phyloP scores from a whole-genome alignment of 2,329 filamentous ascomycete genomes.

The Neofusicoccum ribis region DNA sequence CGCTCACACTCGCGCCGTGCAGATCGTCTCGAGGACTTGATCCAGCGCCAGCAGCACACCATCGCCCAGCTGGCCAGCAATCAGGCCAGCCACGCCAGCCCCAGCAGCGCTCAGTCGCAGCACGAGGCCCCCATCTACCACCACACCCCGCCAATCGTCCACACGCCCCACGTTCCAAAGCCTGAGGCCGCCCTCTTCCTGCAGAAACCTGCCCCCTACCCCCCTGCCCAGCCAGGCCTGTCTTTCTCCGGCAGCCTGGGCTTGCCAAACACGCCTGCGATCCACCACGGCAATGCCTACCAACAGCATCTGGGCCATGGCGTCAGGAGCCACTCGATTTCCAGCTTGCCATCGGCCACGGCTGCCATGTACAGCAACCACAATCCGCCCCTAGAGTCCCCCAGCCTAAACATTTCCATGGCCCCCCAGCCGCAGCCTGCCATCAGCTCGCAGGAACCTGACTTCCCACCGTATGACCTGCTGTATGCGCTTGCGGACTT shows the following conservation, averaged over 20 bases:
- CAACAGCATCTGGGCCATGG: slow-evolving; percentile 21
- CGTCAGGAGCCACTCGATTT: slow-evolving; percentile 17
- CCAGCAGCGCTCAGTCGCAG: slow-evolving; percentile 26
- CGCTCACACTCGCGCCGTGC: not conserved
- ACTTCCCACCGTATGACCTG: slow-evolving; percentile 62
- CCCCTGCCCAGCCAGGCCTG: slow-evolving; percentile 27
- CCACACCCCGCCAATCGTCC: slow-evolving; percentile 37
- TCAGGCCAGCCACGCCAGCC: slow-evolving; percentile 9
- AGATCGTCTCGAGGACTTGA: slow-evolving; percentile 50
- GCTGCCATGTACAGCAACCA: slow-evolving; percentile 31
- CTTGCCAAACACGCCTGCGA: slow-evolving; percentile 14
- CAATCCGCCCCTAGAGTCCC: slow-evolving; percentile 56
- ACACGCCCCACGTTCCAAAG: slow-evolving; percentile 44
- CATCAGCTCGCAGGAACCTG: slow-evolving; percentile 37
- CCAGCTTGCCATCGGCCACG: slow-evolving; percentile 19
- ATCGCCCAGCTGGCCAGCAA: slow-evolving; percentile 45
- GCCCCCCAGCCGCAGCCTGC: slow-evolving; percentile 19
- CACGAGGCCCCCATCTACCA: slow-evolving; percentile 35
- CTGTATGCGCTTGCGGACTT: slow-evolving; percentile 61
- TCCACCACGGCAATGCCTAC: slow-evolving; percentile 19
- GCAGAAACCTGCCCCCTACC: slow-evolving; percentile 44
- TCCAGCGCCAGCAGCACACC: slow-evolving; percentile 48
- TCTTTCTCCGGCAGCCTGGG: slow-evolving; percentile 27
- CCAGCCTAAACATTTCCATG: slow-evolving; percentile 55
- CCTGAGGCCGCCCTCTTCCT: slow-evolving; percentile 49